These are phyloP conservation scores for Fusarium aywerte DNA, from an alignment of 2,329 filamentous ascomycete species.

Conservation along the genomic window DNA sequence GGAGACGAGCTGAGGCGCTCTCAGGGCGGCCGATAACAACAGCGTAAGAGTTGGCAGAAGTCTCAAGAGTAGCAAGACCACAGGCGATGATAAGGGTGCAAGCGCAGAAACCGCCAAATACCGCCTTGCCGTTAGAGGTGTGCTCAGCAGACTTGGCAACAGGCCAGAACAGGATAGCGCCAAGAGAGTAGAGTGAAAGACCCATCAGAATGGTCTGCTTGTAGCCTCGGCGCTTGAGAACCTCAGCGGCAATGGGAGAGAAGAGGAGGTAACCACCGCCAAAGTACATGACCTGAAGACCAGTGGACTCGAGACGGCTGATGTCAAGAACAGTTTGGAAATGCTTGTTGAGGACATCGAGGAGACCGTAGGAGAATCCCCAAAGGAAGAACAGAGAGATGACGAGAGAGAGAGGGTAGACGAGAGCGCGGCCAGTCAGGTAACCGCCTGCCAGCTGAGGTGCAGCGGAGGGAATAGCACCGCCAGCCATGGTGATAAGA, in stretches of 20 bases:
- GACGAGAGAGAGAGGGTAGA: conserved; percentile 71
- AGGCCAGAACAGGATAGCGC: conserved; percentile 65
- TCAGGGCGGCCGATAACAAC: conserved; percentile 65
- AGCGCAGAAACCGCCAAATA: conserved; percentile 79
- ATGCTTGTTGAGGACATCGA: conserved; percentile 62
- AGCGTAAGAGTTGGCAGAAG: conserved; percentile 75
- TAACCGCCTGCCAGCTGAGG: conserved; percentile 41
- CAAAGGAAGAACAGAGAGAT: conserved; percentile 60
- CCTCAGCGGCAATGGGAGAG: conserved; percentile 64
- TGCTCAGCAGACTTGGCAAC: conserved; percentile 63
- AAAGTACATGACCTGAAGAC: conserved; percentile 64
- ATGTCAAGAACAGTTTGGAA: conserved; percentile 60
- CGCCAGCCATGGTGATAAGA: conserved; percentile 38
- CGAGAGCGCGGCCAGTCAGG: conserved; percentile 45
- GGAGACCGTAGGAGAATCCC: conserved; percentile 59
- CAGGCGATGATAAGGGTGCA: conserved; percentile 78
- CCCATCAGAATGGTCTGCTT: conserved; percentile 74
- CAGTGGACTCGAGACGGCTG: conserved; percentile 56
- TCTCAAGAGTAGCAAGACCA: conserved; percentile 79
- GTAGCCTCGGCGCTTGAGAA: conserved; percentile 73
- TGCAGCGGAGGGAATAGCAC: conserved; percentile 36
- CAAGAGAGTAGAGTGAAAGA: conserved; percentile 71
- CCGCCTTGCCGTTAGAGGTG: conserved; percentile 37
- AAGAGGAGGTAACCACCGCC: conserved; percentile 60
- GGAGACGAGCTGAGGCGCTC: conserved; percentile 15